phyloP scores from a whole-genome alignment of 257 asterid species.

The Solanum commersonii region DNA sequence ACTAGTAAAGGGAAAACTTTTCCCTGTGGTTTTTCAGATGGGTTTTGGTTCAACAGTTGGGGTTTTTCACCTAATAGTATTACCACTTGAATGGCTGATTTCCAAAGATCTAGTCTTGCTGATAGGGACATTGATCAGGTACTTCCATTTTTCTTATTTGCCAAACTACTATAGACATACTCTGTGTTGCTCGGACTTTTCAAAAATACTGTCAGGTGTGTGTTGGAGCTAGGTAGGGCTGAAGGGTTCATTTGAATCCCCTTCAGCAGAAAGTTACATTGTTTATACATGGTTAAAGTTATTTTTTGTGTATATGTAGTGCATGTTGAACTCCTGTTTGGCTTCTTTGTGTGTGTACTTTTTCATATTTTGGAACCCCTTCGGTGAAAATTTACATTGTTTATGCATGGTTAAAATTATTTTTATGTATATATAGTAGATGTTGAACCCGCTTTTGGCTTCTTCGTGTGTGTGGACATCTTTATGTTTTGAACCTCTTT shows the following conservation, averaged over 20 bases:
- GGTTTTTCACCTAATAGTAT: constrained; percentile 29
- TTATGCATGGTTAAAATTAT: not conserved
- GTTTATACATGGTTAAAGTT: not conserved
- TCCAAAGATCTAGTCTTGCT: constrained; percentile 53
- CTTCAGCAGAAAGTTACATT: not conserved
- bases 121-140: constrained; percentile 92
- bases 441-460: not conserved
- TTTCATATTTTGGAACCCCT: not conserved
- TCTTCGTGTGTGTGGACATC: not conserved
- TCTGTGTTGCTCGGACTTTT: not conserved
- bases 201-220: not conserved
- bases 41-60: constrained; percentile 54
- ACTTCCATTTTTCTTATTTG: not conserved
- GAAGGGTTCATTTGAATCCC: not conserved
- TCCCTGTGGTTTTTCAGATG: constrained; percentile 45
- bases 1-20: constrained; percentile 22
- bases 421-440: not conserved
- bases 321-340: not conserved
- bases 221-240: not conserved
- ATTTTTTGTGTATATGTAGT: not conserved
- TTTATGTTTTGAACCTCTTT: not conserved
- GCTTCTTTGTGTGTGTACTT: not conserved
- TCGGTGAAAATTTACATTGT: not conserved
- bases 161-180: not conserved
- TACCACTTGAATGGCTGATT: constrained; percentile 90